These are phyloP conservation scores for Acanthamoeba sp. DNA, from an alignment of 208 protist species.

Conservation along the genomic window DNA sequence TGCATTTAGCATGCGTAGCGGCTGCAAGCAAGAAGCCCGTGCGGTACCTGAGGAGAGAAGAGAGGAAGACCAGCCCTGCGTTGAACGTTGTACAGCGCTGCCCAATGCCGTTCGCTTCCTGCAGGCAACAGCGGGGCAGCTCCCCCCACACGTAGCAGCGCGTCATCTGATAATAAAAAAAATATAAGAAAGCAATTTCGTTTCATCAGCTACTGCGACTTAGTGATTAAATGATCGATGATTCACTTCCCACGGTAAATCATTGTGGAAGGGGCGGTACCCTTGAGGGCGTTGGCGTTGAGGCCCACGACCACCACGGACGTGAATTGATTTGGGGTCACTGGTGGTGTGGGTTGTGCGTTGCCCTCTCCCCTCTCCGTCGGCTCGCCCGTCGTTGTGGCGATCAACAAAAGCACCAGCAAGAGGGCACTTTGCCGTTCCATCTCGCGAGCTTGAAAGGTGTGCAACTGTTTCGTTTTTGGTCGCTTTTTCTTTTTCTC, in stretches of 20 bases:
- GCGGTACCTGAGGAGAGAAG: not conserved
- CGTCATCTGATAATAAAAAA: not conserved
- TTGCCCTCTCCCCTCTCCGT: no score
- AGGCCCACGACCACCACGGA: not conserved
- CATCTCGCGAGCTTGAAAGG: no score
- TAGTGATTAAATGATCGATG: no score
- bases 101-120: slow-evolving; percentile 2
- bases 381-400: no score
- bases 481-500: not conserved
- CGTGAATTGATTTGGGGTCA: not conserved
- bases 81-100: not conserved
- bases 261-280: not conserved
- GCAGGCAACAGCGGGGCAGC: not conserved
- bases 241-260: no score
- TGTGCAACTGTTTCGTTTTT: no score
- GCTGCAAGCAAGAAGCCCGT: no score
- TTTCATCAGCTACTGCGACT: not conserved
- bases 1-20: no score
- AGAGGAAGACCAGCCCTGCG: not conserved
- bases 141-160: not conserved
- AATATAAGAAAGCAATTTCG: not conserved
- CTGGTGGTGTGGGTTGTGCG: not conserved
- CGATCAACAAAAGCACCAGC: not conserved
- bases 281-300: not conserved
- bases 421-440: not conserved